phyloP scores from a whole-genome alignment of 2,329 filamentous ascomycete species.

The Neurospora crassa region DNA sequence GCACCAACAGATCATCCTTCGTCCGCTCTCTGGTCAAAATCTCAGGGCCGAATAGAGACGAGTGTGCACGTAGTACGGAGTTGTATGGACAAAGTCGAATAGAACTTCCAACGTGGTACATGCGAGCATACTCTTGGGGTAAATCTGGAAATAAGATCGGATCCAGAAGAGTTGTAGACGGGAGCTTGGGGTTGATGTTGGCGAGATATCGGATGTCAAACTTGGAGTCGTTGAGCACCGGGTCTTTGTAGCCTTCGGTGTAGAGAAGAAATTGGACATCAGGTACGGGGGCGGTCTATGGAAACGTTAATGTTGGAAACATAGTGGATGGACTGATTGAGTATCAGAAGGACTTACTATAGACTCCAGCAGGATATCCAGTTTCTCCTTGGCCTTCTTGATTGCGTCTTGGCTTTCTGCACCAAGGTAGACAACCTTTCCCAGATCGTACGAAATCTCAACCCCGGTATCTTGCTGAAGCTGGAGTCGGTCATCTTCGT shows the following conservation, averaged over 20 bases:
- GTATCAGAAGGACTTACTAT: conserved; percentile 2
- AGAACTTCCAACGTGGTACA: conserved; percentile 16
- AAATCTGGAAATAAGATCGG: conserved; percentile 9
- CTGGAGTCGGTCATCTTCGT: conserved; percentile 1
- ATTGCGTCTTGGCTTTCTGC: conserved; percentile 5
- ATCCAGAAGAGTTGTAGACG: conserved; percentile 22
- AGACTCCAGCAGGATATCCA: conserved; percentile 10
- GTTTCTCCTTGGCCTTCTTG: conserved; percentile 14
- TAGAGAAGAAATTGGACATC: conserved; percentile 17
- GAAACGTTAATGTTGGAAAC: background rate
- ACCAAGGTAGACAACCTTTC: conserved; percentile 10
- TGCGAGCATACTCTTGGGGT: conserved; percentile 8
- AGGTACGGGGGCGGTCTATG: conserved; percentile 2
- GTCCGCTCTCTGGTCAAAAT: background rate
- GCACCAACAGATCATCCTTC: background rate
- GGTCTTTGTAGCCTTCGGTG: conserved; percentile 14
- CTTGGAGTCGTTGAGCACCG: background rate
- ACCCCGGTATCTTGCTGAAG: conserved; percentile 9
- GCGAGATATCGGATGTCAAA: conserved; percentile 21
- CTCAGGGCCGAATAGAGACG: background rate
- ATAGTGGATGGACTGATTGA: background rate
- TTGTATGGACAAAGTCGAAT: conserved; percentile 20
- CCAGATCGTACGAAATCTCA: conserved; percentile 4
- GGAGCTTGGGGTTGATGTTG: conserved; percentile 20
- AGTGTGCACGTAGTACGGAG: background rate